Evolutionary conservation across 768 basidiomycete genomes (phyloP).

Genomic region (Mycena metata): DNA sequence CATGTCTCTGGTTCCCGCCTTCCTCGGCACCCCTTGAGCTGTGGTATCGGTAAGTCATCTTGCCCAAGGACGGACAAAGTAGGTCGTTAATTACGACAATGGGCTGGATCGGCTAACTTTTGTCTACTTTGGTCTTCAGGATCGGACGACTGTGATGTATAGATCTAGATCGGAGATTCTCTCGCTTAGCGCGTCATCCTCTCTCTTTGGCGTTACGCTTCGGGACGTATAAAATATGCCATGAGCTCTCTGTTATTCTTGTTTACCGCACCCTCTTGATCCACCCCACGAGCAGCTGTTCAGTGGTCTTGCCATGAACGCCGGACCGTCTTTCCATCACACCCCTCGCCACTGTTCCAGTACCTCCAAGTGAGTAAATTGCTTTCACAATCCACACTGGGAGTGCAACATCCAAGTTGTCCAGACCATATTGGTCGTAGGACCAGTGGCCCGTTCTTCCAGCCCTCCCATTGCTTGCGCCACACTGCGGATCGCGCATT

Average conservation of each 20-base stretch:
- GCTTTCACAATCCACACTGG: not conserved
- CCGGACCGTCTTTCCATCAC: not conserved
- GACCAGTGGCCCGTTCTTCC: not conserved
- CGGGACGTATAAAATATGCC: conserved; percentile 31
- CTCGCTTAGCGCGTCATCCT: conserved; percentile 28
- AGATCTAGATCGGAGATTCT: conserved; percentile 37
- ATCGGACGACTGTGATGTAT: conserved; percentile 10
- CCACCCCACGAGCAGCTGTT: not conserved
- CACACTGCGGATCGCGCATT: conserved; percentile 18
- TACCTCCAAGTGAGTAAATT: conserved; percentile 14
- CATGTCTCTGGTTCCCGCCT: not conserved
- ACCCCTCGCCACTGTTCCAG: not conserved
- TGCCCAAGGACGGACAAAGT: no score
- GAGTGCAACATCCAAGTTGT: conserved; percentile 7
- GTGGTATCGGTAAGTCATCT: conserved; percentile 15
- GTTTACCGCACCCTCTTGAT: conserved; percentile 13
- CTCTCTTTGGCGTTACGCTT: conserved; percentile 28
- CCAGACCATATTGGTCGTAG: not conserved
- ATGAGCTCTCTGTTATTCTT: conserved; percentile 24
- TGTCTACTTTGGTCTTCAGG: conserved; percentile 11
- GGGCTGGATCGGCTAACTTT: conserved; percentile 11
- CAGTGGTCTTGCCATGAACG: conserved; percentile 17
- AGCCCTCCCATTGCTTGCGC: conserved; percentile 1
- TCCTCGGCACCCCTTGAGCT: no score
- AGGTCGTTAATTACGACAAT: conserved; percentile 12